Base-by-base conservation (phyloP, 768 basidiomycete genomes). In the Rhodotorula kratochvilovae region DNA sequence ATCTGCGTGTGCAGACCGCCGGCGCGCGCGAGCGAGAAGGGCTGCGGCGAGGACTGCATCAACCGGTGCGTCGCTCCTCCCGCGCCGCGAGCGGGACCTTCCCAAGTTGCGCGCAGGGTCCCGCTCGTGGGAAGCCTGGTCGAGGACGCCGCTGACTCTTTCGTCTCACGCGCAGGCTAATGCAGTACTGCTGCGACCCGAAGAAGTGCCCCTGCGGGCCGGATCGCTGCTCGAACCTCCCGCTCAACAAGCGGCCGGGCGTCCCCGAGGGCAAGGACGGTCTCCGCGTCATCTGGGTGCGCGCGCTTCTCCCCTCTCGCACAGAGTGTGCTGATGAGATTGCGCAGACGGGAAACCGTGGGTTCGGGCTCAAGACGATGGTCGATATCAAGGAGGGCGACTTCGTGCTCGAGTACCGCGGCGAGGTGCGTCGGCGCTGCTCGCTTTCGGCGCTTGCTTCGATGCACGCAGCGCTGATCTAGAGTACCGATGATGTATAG, bases 361-460 rank as follows among this genome's bases (percentile, higher is more conserved):
- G 73, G 6, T 74, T 71, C 31, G 73, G 73, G 11, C 70, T 74
- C 59, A 74, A 74, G 70, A 74, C 73, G 16, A 68, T 63, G 63
- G 64, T 68, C 8, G 63, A 63, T 16, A 65, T 74, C 60, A 61
- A 57, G 27, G 48, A 60, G 29, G 73, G 70, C 15, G 57, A 74
- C 11, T 70, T 71, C 15, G 67, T 74, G 1, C 68, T 68, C 29
- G 70, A 74, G 50, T 74, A 74, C 36, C 59, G 70, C 7, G 73
- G 73, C 19, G 73, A 74, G 66, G 72, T 74, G 57, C 29, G 60
- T 53, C 42, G 21, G 17, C 35, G 29, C 8, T 12, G 19, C 23
- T 27, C 10, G 3, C 16, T 29, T 27, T 11, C n/a, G 2, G 19
- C 43, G 1, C 16, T 23, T 15, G 6, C 13, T 21, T 43, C 29